phyloP scores from a whole-genome alignment of 139 green algal species.

The Tetraselmis chui region DNA sequence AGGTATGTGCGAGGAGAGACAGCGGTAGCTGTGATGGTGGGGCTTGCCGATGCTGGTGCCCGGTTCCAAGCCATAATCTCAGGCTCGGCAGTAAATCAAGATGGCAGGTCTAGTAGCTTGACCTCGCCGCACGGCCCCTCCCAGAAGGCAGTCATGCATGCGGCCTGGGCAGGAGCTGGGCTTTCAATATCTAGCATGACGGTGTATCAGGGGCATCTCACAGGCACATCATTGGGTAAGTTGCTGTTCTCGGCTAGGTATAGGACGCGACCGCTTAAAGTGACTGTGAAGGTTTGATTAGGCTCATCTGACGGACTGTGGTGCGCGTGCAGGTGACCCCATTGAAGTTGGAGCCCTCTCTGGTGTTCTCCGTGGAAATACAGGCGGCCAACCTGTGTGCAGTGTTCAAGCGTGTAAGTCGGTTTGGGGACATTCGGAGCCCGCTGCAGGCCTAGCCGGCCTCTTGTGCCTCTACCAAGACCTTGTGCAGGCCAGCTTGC shows the following conservation, averaged over 20 bases:
- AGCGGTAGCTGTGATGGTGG: neutral
- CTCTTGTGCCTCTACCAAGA: neutral
- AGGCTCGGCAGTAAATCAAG: constrained; percentile 29
- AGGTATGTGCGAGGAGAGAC: neutral
- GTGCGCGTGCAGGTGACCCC: neutral
- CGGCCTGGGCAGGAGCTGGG: neutral
- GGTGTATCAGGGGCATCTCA: constrained; percentile 5
- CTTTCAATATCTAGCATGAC: neutral
- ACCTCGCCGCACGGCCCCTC: constrained; percentile 27
- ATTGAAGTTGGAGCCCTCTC: neutral
- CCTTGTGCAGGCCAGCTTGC: neutral
- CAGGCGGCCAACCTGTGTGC: neutral
- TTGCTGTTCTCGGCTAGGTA: no score
- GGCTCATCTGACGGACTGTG: no score
- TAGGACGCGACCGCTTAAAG: neutral
- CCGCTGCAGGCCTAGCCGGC: neutral
- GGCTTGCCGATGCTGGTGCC: neutral
- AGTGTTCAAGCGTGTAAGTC: neutral
- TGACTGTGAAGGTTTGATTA: no score
- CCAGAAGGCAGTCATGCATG: constrained; percentile 22
- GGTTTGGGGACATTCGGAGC: neutral
- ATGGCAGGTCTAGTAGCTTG: constrained; percentile 23
- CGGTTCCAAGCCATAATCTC: neutral
- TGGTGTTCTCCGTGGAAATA: neutral
- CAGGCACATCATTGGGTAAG: constrained; percentile 15